Evolutionary conservation across 1,284 basidiomycete genomes (phyloP), one percentile per base, ranked within the genome.

Genomic region (Meira nashicola): DNA sequence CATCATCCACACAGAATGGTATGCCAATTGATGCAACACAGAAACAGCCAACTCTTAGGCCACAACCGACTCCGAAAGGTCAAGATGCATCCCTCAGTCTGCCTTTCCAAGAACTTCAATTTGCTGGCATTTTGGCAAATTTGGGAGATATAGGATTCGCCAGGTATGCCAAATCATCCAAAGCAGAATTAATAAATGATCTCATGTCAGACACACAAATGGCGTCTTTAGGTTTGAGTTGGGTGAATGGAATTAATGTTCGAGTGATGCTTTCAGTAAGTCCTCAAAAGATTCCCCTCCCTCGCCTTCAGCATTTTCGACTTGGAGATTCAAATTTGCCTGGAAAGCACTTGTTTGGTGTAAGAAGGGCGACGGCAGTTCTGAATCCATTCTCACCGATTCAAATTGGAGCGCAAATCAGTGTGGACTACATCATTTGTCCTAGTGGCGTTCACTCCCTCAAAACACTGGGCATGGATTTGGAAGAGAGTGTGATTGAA

Each of bases 161-260:
- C 14, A 50, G 12, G 48, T n/a, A n/a, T n/a, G 2, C 21, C 48
- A 50, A 23, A 38, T 38, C 21, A 50, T 15, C n/a, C 12, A 38
- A 53, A 39, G 50, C 23, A 7, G 23, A 53, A 41, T 8, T 53
- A n/a, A n/a, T 39, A 17, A 7, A 53, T 6, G n/a, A 12, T 6
- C 5, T 53, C 28, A 19, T 15, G 37, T 53, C 50, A 19, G 28
- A n/a, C 28, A n/a, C 39, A 6, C 23, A 53, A 25, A 53, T 53
- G 50, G 50, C 50, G 5, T 39, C 50, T 19, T 40, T 53, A 23
- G 50, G 50, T 40, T 28, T 33, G 12, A 39, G 7, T 39, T 53
- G 50, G 50, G 50, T 25, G 50, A 53, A 53, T 15, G 23, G 50
- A 8, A 53, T 53, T 15, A 53, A 41, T 41, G 50, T 53, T 14